Base-by-base conservation (phyloP, 2,329 filamentous ascomycete species). In the Hypoxylon sp. region DNA sequence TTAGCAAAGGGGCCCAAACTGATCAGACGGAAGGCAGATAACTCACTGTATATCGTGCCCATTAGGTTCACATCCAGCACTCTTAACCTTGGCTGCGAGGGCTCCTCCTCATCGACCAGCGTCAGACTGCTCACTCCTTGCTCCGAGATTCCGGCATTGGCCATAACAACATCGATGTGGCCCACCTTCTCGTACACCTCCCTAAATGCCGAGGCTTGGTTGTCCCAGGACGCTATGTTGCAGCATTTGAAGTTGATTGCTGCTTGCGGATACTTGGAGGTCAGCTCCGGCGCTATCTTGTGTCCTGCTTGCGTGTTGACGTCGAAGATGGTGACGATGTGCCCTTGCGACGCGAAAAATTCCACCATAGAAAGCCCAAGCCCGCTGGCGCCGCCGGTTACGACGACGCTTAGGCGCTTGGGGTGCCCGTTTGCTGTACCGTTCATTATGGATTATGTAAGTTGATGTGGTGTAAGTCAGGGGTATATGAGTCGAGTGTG, bases 111-210 rank as follows among this genome's bases (percentile, higher is more conserved):
- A 30, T 64, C 76, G 5, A 75, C 69, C 0, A 63, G 62, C 28
- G 67, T 70, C 6, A 79, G 41, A 17, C 74, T 76, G 41, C 75
- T 77, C 2, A 55, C 57, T 1, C 79, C 82, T 57, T 79, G 77
- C 72, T 82, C 82, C 0, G 82, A 81, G 34, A 86, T 80, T 1
- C 84, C 84, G 0, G 84, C 84, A 69, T 86, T 86, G 25, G 83
- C 84, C 73, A 85, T 80, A 5, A 85, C 83, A 2, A 84, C 69
- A 62, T 86, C 83, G 17, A 86, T 62, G 11, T 75, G 73, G 1
- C 81, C 80, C 17, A 76, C 74, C 13, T 75, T 63, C 3, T 69
- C 65, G 53, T 77, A 74, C 1, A 79, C 72, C 23, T 77, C 73
- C 60, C 75, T 72, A 52, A 82, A 82, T 0, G 75, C 79, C 0